Conservation (phyloP, 371 early-diverging fungal species). For the Batkoa obscura region DNA sequence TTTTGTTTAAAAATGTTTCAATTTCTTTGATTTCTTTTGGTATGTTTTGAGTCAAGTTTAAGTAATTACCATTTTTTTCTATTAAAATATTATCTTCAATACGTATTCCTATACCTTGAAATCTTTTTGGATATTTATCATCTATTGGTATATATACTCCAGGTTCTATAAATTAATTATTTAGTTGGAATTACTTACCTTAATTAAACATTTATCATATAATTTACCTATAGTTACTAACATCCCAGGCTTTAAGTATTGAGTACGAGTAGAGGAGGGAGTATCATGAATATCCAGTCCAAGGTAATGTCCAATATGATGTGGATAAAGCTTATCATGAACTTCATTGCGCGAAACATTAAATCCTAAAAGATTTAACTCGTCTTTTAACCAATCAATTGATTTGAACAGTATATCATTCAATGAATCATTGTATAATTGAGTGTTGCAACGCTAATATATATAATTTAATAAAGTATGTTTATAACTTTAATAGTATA, state of each 20-base stretch:
- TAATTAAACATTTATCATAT: too few species aligned
- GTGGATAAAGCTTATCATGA: conserved; percentile 65
- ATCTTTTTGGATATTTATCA: conserved; percentile 50
- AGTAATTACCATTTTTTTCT: conserved; percentile 34
- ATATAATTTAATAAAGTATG: background rate
- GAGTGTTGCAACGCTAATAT: conserved; percentile 42
- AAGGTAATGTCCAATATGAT: conserved; percentile 86
- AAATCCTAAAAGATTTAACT: conserved; percentile 45
- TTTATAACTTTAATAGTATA: too few species aligned
- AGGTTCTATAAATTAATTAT: conserved; percentile 40
- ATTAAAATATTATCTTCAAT: conserved; percentile 90
- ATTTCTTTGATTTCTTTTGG: conserved; percentile 83
- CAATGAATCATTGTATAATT: conserved; percentile 42
- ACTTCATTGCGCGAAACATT: conserved; percentile 24
- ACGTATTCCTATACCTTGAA: conserved; percentile 82
- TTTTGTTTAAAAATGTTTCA: too few species aligned
- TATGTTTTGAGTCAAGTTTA: conserved; percentile 47
- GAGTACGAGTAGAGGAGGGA: conserved; percentile 42
- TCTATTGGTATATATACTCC: conserved; percentile 81
- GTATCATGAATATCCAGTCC: conserved; percentile 92
- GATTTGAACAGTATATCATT: conserved; percentile 66
- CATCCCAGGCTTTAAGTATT: conserved; percentile 54
- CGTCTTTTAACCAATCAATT: conserved; percentile 33
- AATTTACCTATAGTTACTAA: conserved; percentile 67
- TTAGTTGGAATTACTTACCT: background rate